A percentile compares a stretch with the other conserved stretches of the same genome.
phyloP scores from a whole-genome alignment of 2,329 filamentous ascomycete species.

The Hymenoscyphus linearis region DNA sequence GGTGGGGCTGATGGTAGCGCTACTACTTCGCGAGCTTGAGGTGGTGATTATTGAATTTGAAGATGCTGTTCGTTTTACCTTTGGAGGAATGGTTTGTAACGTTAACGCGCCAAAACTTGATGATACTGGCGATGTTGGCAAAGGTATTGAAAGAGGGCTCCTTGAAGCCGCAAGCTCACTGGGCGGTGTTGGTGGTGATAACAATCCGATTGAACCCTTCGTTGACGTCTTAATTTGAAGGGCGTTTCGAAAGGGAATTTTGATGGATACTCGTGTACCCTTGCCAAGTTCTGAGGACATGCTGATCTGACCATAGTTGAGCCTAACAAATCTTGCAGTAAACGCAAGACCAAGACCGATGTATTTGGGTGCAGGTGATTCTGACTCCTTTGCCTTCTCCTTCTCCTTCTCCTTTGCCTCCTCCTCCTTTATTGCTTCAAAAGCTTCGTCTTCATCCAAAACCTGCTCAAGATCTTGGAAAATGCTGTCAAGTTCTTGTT shows the following conservation, averaged over 20 bases:
- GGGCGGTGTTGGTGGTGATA: conserved; percentile 14
- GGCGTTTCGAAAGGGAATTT: conserved; percentile 22
- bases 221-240: conserved; percentile 1
- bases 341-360: conserved; percentile 23
- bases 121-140: not conserved
- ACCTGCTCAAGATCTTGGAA: conserved; percentile 23
- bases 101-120: not conserved
- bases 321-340: conserved; percentile 21
- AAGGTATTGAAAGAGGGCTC: conserved; percentile 1
- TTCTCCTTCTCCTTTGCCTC: not conserved
- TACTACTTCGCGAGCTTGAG: not conserved
- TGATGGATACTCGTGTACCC: conserved; percentile 22
- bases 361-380: conserved; percentile 3
- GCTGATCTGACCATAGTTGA: conserved; percentile 22
- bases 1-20: not conserved
- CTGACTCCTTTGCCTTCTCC: not conserved
- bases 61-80: not conserved
- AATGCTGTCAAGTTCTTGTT: conserved; percentile 19
- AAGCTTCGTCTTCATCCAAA: conserved; percentile 19
- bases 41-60: not conserved
- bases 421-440: not conserved
- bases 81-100: not conserved
- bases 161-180: conserved; percentile 2
- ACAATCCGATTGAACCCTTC: not conserved
- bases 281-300: conserved; percentile 16